Conservation (phyloP, 176 grass and related monocot genomes). For the Typha latifolia region DNA sequence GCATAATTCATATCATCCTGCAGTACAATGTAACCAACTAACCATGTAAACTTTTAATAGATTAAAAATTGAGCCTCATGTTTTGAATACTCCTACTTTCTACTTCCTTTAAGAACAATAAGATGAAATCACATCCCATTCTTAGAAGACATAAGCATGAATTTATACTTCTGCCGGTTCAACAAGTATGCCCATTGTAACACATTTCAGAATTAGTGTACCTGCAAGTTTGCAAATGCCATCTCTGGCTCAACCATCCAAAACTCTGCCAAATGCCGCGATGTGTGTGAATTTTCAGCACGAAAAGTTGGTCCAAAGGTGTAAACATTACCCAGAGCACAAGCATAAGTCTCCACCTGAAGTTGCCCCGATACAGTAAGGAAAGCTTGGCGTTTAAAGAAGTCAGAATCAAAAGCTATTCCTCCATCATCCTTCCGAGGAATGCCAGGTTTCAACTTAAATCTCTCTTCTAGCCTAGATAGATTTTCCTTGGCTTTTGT, state of each 20-base stretch:
- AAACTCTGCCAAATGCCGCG: conserved; percentile 89
- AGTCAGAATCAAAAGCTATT: conserved; percentile 63
- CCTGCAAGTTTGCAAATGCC: conserved; percentile 92
- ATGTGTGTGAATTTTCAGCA: conserved; percentile 83
- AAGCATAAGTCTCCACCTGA: conserved; percentile 93
- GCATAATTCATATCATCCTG: conserved; percentile 96
- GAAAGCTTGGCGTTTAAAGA: conserved; percentile 93
- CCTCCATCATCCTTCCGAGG: conserved; percentile 54
- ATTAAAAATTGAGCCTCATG: neutral
- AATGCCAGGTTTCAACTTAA: conserved; percentile 81
- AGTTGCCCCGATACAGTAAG: conserved; percentile 89
- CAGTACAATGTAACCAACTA: conserved; percentile 2
- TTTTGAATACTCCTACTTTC: neutral
- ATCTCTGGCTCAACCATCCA: conserved; percentile 99
- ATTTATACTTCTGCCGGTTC: neutral
- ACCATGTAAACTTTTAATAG: conserved; percentile 10
- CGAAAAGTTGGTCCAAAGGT: conserved; percentile 97
- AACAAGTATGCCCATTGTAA: neutral
- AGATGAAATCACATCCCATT: neutral
- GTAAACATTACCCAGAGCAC: conserved; percentile 79
- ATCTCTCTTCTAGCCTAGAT: conserved; percentile 68
- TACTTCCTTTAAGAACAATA: neutral
- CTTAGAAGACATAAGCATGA: neutral
- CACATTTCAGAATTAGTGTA: conserved; percentile 12
- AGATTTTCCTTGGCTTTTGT: conserved; percentile 55